Conservation (phyloP, 75 land plant species). For the Sequoiadendron giganteum region DNA sequence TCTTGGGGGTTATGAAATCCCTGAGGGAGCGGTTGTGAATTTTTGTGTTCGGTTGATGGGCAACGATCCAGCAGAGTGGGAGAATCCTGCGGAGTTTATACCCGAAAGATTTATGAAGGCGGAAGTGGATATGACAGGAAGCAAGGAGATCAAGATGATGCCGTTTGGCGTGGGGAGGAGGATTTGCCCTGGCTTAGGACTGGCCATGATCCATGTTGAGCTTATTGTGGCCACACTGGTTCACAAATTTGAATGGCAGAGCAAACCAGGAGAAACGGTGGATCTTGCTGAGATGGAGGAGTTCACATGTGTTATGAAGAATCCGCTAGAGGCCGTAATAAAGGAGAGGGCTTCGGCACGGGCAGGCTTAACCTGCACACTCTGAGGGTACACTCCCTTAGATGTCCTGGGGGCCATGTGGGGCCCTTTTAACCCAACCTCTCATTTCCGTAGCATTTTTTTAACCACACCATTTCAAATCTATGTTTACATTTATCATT, state of each 20-base stretch:
- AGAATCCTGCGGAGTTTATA: constrained; percentile 31
- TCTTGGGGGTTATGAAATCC: constrained; percentile 30
- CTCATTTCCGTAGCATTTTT: no score
- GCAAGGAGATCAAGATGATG: constrained; percentile 30
- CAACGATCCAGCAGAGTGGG: constrained; percentile 25
- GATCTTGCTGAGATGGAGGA: constrained; percentile 18
- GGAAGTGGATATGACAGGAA: constrained; percentile 40
- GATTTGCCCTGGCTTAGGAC: constrained; percentile 26
- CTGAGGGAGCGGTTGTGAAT: constrained; percentile 29
- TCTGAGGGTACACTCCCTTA: no score
- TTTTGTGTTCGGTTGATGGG: constrained; percentile 31
- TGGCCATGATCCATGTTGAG: constrained; percentile 33
- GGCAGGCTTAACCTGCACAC: no score
- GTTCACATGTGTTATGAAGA: constrained; percentile 23
- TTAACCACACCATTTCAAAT: no score
- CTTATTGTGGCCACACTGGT: constrained; percentile 30
- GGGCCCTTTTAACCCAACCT: no score
- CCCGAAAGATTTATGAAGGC: constrained; percentile 35
- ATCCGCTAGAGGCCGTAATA: constrained; percentile 12
- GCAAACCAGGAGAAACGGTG: constrained; percentile 9
- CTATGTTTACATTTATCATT: no score
- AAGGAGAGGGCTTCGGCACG: background rate
- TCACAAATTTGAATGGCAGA: constrained; percentile 27
- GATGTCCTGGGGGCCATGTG: no score
- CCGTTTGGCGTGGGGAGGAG: constrained; percentile 39